phyloP scores from a whole-genome alignment of 331 rosid genomes.

The Dryas integrifolia region DNA sequence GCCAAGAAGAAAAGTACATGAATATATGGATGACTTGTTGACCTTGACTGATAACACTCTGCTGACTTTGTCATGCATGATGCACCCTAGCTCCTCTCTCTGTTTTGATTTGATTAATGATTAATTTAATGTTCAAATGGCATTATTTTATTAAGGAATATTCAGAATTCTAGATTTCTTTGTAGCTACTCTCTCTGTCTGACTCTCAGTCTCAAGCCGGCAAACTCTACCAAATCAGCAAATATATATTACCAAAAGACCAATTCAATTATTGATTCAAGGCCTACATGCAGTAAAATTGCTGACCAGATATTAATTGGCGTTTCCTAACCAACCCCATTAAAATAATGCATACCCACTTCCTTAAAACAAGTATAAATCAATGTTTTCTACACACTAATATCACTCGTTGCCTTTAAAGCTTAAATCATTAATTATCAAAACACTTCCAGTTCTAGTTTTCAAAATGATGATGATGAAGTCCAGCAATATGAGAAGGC shows the following conservation, averaged over 20 bases:
- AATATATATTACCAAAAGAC: constrained; percentile 6
- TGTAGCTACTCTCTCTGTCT: too few relatives aligned
- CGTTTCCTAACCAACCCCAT: constrained; percentile 2
- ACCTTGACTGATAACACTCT: not conserved
- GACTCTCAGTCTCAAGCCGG: constrained; percentile 7
- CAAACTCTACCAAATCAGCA: not conserved
- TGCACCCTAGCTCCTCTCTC: too few relatives aligned
- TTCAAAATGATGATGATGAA: not conserved
- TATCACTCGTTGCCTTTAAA: not conserved
- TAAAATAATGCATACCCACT: not conserved
- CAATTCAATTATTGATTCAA: not conserved
- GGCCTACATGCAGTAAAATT: too few relatives aligned
- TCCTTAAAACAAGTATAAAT: not conserved
- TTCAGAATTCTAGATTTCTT: too few relatives aligned
- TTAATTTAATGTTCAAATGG: too few relatives aligned
- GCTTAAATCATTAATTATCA: too few relatives aligned
- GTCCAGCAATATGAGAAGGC: not conserved
- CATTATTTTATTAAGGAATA: too few relatives aligned
- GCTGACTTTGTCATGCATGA: not conserved
- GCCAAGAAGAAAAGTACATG: not conserved
- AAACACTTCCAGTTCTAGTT: too few relatives aligned
- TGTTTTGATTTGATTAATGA: too few relatives aligned
- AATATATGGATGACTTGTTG: not conserved
- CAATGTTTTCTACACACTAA: not conserved
- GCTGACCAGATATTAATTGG: not conserved